Base-by-base conservation (phyloP, 1,139 yeast genomes). In the Hansenula sp. region DNA sequence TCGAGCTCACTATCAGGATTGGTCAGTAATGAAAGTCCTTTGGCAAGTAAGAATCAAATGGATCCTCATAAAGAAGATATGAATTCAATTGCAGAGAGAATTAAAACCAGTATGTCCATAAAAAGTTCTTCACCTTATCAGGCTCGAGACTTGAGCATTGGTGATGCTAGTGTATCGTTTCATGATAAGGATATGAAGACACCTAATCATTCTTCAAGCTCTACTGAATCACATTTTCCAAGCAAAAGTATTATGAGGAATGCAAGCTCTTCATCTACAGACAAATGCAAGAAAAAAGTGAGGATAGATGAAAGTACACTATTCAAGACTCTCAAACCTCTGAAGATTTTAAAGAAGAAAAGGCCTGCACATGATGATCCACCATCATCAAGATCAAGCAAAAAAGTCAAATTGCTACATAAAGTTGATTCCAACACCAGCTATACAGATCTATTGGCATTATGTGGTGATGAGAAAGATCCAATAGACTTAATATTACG, bases 381-480 rank as follows among this genome's bases (percentile, higher is more conserved):
- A n/a, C 5, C 7, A 8, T 11, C 11, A 8, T 21, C 9, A 7
- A 20, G 20, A 16, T 22, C 34, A 8, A 32, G 12, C 11, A 40
- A 33, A 17, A 36, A 25, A 21, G 38, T 34, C 17, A 44, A 44
- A n/a, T n/a, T 38, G 9, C 29, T 19, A 4, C 46, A 43, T 14
- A 35, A 36, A 16, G 44, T 41, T 20, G 39, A 40, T 30, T 43
- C 43, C 4, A 24, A 27, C 2, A 26, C 29, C 2, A 34, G 38
- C 12, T 45, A 48, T 28, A 25, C 21, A 2, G 41, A 44, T 20
- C 38, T 45, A 16, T 24, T 40, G 22, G 25, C 29, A 26, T 34
- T 43, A 8, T 47, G 51, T 36, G 46, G 48, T 6, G 29, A 38
- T 16, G 48, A 39, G 3, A 44, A 36, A 22, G 55, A 52, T 39